Conservation (phyloP, 2,329 filamentous ascomycete species). For the Pseudohalonectria lignicola region DNA sequence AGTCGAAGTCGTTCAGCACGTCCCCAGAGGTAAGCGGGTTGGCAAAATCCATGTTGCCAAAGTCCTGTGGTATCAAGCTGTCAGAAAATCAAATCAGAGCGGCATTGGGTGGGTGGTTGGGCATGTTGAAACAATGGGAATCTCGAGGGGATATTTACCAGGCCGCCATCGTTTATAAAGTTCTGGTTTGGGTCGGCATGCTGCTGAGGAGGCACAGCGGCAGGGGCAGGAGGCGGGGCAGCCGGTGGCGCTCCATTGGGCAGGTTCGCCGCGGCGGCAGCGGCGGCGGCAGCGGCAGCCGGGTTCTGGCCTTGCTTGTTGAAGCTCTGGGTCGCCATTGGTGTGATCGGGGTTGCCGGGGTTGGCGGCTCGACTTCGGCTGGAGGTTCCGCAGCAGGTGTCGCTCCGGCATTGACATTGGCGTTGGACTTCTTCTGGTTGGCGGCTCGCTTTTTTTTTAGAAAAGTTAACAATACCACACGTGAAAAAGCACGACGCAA, state of each 20-base stretch:
- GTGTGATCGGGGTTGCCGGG: slow-evolving; percentile 54
- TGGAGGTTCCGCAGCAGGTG: slow-evolving; percentile 43
- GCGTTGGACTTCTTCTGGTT: slow-evolving; percentile 54
- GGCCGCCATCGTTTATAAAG: slow-evolving; percentile 32
- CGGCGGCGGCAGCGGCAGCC: slow-evolving; percentile 15
- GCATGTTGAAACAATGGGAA: background rate
- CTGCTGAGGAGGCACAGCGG: slow-evolving; percentile 31
- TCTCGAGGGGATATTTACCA: slow-evolving; percentile 26
- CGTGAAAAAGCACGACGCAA: slow-evolving; percentile 8
- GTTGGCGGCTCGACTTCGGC: slow-evolving; percentile 47
- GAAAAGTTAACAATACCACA: slow-evolving; percentile 9
- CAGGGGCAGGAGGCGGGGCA: slow-evolving; percentile 28
- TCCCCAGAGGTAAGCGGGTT: slow-evolving; percentile 42
- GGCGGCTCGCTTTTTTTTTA: slow-evolving; percentile 27
- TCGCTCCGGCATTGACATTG: slow-evolving; percentile 38
- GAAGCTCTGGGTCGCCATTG: slow-evolving; percentile 40
- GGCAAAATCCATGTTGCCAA: slow-evolving; percentile 39
- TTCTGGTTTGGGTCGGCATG: slow-evolving; percentile 37
- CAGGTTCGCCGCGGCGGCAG: slow-evolving; percentile 16
- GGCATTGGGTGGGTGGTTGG: slow-evolving; percentile 4
- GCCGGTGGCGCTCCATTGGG: slow-evolving; percentile 32
- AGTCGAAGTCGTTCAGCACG: slow-evolving; percentile 56
- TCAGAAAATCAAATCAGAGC: too few species aligned
- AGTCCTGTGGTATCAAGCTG: too few species aligned
- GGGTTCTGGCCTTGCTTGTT: slow-evolving; percentile 31